Conservation (phyloP, 164 flowering plant species). For the Annona cherimola region DNA sequence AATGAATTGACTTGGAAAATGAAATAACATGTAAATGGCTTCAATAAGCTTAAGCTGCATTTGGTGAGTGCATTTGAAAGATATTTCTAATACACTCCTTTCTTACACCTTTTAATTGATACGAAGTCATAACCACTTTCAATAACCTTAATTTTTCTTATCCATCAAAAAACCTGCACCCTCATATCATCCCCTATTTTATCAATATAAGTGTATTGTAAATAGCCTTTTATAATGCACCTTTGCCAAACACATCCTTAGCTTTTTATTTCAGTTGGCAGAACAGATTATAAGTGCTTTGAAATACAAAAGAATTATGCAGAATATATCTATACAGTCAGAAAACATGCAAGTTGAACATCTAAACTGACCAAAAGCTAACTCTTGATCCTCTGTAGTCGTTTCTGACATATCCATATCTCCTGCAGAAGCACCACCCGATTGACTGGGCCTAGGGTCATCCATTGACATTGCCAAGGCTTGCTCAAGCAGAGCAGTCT, state of each 20-base stretch:
- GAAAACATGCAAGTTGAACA: not conserved
- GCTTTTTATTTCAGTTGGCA: not conserved
- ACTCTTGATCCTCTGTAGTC: conserved; percentile 63
- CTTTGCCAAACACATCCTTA: not conserved
- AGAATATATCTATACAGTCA: not conserved
- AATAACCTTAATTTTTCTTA: too few species aligned
- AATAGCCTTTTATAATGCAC: too few species aligned
- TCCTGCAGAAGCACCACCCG: conserved; percentile 23
- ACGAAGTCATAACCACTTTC: too few species aligned
- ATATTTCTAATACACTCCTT: too few species aligned
- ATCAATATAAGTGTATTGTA: too few species aligned
- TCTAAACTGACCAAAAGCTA: conserved; percentile 64
- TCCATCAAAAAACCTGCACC: too few species aligned
- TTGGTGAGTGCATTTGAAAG: too few species aligned
- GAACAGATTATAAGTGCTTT: not conserved
- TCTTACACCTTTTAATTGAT: too few species aligned
- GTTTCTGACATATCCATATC: conserved; percentile 86
- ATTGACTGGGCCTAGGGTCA: conserved; percentile 41
- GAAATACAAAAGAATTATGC: not conserved
- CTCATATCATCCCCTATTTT: too few species aligned
- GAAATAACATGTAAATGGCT: too few species aligned
- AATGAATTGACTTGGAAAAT: too few species aligned
- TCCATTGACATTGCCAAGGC: conserved; percentile 95
- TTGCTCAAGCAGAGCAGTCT: conserved; percentile 70
- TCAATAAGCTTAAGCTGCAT: too few species aligned